Conservation (phyloP, 805 yeast species). For the Zygotorulaspora sp. region DNA sequence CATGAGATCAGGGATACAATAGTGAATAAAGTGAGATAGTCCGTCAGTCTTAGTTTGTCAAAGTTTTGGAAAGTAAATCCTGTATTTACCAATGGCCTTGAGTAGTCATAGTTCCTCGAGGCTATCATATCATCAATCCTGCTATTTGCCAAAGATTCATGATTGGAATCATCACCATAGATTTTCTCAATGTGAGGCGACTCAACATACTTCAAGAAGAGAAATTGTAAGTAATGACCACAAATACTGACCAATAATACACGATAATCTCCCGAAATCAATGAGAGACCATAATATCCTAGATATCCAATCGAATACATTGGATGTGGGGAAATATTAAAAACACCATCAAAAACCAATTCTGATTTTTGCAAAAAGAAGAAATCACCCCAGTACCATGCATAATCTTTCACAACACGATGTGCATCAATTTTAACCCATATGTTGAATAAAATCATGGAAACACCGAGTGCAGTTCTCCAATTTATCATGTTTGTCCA, state of each 20-base stretch:
- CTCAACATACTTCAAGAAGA: constrained; percentile 68
- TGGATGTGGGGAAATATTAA: constrained; percentile 87
- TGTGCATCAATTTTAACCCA: constrained; percentile 89
- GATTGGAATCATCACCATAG: constrained; percentile 46
- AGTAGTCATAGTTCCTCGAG: constrained; percentile 40
- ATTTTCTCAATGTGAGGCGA: constrained; percentile 84
- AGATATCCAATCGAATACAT: constrained; percentile 88
- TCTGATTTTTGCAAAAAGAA: constrained; percentile 70
- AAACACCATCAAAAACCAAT: constrained; percentile 81
- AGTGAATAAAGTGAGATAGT: constrained; percentile 47
- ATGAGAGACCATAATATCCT: constrained; percentile 80
- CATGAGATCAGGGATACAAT: constrained; percentile 40
- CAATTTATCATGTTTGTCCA: constrained; percentile 45
- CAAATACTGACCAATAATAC: constrained; percentile 62
- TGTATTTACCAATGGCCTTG: constrained; percentile 53
- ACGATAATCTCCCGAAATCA: constrained; percentile 68
- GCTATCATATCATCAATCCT: constrained; percentile 35
- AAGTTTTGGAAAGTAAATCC: constrained; percentile 49
- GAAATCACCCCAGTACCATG: constrained; percentile 96
- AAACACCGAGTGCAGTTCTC: constrained; percentile 55
- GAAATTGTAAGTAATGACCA: constrained; percentile 76
- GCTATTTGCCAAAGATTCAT: constrained; percentile 33
- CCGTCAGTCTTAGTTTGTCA: constrained; percentile 59
- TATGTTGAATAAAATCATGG: constrained; percentile 63
- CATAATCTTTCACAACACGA: constrained; percentile 81